Percentiles rank a stretch among this genome's conserved stretches.
phyloP scores from a whole-genome alignment of 2,329 filamentous ascomycete genomes.

The Verticillium dahliae region DNA sequence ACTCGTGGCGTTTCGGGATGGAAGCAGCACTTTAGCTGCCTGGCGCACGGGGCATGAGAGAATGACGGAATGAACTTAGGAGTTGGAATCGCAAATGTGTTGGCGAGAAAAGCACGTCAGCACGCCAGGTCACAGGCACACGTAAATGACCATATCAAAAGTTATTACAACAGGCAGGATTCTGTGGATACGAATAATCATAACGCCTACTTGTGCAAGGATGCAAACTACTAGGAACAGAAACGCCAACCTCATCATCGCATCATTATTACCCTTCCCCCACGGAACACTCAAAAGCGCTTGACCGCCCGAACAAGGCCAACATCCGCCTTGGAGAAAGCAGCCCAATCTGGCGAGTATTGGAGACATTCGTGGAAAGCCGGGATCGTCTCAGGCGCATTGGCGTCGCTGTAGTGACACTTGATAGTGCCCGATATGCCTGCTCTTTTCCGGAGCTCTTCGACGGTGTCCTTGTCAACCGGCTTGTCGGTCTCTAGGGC shows the following conservation, averaged over 20 bases:
- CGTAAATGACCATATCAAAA: too few relatives aligned
- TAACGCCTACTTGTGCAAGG: not conserved
- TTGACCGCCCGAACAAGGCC: conserved; percentile 6
- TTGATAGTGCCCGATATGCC: conserved; percentile 58
- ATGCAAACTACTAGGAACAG: not conserved
- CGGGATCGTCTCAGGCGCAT: conserved; percentile 64
- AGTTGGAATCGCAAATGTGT: too few relatives aligned
- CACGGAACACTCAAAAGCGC: not conserved
- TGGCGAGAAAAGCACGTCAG: too few relatives aligned
- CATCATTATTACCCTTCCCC: not conserved
- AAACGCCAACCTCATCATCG: not conserved
- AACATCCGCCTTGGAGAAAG: conserved; percentile 55
- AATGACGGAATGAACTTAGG: too few relatives aligned
- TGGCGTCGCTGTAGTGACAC: conserved; percentile 86
- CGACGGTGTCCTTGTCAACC: conserved; percentile 10
- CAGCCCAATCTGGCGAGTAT: conserved; percentile 75
- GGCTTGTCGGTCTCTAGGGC: conserved; percentile 5
- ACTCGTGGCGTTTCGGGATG: too few relatives aligned
- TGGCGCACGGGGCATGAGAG: too few relatives aligned
- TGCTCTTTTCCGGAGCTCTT: conserved; percentile 18
- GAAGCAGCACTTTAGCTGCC: too few relatives aligned
- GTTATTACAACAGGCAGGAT: too few relatives aligned
- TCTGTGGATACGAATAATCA: not conserved
- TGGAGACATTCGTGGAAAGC: conserved; percentile 73
- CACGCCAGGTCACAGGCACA: too few relatives aligned